A percentile compares a stretch with the other conserved stretches of the same genome.
Conservation (phyloP, 2,329 filamentous ascomycete genomes). For the Cercospora nicotianae region DNA sequence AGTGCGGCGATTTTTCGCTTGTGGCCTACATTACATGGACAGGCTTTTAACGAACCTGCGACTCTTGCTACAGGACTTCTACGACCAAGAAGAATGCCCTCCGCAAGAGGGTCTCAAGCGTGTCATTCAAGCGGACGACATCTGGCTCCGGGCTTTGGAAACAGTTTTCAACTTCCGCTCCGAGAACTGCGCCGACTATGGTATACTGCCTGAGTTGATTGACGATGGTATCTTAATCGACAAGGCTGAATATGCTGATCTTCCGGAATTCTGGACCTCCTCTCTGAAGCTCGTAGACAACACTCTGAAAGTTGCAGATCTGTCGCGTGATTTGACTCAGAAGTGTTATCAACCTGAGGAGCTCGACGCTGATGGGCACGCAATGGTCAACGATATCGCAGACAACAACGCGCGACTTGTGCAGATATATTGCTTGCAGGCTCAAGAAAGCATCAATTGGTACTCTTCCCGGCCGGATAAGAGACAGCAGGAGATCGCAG, state of each 20-base stretch:
- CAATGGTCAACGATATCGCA: constrained; percentile 51
- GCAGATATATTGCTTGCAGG: constrained; percentile 58
- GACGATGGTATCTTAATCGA: constrained; percentile 46
- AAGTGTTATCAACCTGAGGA: constrained; percentile 43
- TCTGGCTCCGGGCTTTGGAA: constrained; percentile 65
- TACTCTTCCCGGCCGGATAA: constrained; percentile 52
- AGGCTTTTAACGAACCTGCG: constrained; percentile 31
- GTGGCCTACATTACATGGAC: constrained; percentile 33
- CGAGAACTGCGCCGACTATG: constrained; percentile 69
- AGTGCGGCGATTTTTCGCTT: constrained; percentile 82
- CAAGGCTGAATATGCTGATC: constrained; percentile 61
- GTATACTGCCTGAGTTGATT: constrained; percentile 66
- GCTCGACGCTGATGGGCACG: constrained; percentile 33
- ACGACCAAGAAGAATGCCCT: constrained; percentile 15
- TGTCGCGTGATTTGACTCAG: constrained; percentile 44
- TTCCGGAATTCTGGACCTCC: constrained; percentile 87
- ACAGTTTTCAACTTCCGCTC: constrained; percentile 69
- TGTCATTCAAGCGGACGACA: constrained; percentile 69
- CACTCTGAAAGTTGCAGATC: constrained; percentile 40
- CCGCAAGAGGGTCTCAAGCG: constrained; percentile 49
- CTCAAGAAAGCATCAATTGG: constrained; percentile 62
- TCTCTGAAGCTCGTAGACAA: constrained; percentile 50
- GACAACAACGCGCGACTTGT: constrained; percentile 56
- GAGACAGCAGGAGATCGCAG: constrained; percentile 51
- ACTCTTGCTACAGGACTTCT: constrained; percentile 24